Evolutionary conservation across 768 basidiomycete species (phyloP), one percentile per base, ranked within the genome.

Genomic region (Gymnopilus dilepis): DNA sequence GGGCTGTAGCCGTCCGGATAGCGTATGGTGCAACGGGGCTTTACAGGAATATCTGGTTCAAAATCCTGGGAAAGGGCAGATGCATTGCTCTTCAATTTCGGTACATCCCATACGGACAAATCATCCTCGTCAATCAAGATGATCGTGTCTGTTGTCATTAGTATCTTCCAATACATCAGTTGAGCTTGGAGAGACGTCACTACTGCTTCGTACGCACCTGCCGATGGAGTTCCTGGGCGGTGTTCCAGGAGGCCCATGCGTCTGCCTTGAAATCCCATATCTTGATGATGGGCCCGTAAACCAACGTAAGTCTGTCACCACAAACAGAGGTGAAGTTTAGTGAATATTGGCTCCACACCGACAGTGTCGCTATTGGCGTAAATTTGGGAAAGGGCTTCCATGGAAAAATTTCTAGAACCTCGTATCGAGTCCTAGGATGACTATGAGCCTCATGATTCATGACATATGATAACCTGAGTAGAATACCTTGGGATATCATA

Each of bases 251-350:
- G 8, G 63, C 57, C 55, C 60, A 64, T 50, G 53, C 48, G 26
- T 62, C 54, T 1, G 33, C 38, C 17, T 45, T 54, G 30, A 64
- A 64, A 37, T 67, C 48, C 66, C 66, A 67, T 2, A 67, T 19
- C 19, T 59, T 62, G n/a, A 67, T 47, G 17, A 59, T 41, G 21
- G 41, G 28, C 24, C 58, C 60, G 31, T 62, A 50, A 3, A 67
- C 52, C 11, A 67, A 30, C 1, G 63, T 63, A 4, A 67, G 28
- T 3, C 28, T 24, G 41, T 67, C 56, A 13, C 47, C 58, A 22
- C 50, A 62, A 12, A 67, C 51, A 3, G 66, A 64, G 19, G 60
- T 61, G 50, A 57, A 64, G 33, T 37, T 24, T 11, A 62, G 34
- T 24, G 38, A 8, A 40, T 43, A 22, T 9, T 6, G 4, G 37